Percentiles rank a stretch among this genome's conserved stretches.
These are phyloP conservation scores for Dalbergia cochinchinensis DNA, from an alignment of 306 rosid species.

Conservation along the genomic window DNA sequence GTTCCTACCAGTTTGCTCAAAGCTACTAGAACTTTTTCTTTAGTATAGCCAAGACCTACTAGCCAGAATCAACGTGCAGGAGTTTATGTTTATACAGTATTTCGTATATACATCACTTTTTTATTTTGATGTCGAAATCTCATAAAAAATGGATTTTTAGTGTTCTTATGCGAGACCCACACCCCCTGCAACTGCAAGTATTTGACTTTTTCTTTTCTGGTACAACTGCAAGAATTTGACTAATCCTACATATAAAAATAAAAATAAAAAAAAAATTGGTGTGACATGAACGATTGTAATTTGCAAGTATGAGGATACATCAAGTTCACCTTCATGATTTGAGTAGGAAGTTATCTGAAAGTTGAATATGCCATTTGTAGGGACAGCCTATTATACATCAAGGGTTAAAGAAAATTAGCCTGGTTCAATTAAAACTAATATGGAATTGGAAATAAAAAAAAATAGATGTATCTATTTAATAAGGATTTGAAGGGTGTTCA, in stretches of 20 bases:
- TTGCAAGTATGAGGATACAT: background rate
- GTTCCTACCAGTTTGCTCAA: background rate
- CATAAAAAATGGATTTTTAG: background rate
- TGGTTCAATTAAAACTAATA: background rate
- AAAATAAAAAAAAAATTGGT: background rate
- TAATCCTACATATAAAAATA: background rate
- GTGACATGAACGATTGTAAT: background rate
- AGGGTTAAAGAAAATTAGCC: too few species aligned
- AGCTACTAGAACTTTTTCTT: background rate
- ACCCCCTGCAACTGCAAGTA: too few species aligned
- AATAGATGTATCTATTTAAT: too few species aligned
- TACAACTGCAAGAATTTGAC: too few species aligned
- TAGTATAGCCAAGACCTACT: too few species aligned
- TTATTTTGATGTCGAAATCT: background rate
- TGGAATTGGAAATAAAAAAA: background rate
- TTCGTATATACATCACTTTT: background rate
- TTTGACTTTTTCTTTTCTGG: too few species aligned
- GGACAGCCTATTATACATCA: too few species aligned
- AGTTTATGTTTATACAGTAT: background rate
- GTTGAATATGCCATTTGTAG: too few species aligned
- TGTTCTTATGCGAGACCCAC: too few species aligned
- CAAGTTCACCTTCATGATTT: background rate
- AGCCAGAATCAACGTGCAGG: background rate
- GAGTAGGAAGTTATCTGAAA: too few species aligned
- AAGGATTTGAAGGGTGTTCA: too few species aligned